Conservation (phyloP, 257 asterid genomes). For the Rhazya stricta region DNA sequence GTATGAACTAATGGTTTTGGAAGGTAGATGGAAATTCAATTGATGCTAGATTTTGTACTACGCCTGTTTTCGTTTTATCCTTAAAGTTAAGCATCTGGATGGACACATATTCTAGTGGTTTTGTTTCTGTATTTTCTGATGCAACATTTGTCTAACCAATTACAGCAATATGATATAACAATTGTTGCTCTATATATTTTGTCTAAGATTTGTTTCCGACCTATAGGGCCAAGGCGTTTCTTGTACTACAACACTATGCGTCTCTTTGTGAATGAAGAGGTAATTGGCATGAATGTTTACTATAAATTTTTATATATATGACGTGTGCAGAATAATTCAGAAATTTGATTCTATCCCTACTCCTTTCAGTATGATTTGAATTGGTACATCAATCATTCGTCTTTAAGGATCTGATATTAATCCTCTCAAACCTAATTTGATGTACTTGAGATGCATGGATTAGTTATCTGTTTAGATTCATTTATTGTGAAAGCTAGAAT, state of each 20-base stretch:
- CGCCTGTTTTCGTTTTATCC: neutral
- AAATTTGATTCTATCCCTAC: neutral
- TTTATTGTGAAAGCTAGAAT: neutral
- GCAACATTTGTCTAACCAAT: neutral
- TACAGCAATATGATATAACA: neutral
- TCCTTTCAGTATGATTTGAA: neutral
- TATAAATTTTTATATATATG: neutral
- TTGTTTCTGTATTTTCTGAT: neutral
- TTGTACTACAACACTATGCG: slow-evolving; percentile 63
- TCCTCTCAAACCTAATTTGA: slow-evolving; percentile 9
- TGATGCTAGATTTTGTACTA: neutral
- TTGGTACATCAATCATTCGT: slow-evolving; percentile 3
- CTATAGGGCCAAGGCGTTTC: slow-evolving; percentile 70
- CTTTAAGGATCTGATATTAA: slow-evolving; percentile 6
- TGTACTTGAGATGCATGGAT: neutral
- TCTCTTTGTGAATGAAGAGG: slow-evolving; percentile 69
- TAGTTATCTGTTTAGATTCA: neutral
- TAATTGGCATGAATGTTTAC: slow-evolving; percentile 19
- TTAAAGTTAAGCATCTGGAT: neutral
- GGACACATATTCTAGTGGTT: neutral
- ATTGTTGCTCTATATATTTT: slow-evolving; percentile 14
- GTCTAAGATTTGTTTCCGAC: slow-evolving; percentile 23
- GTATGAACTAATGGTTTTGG: neutral
- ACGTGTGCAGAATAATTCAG: neutral
- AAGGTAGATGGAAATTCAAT: neutral